Percentiles rank a stretch among this genome's conserved stretches.
Evolutionary conservation across 306 rosid genomes (phyloP).

Genomic region (Fragaria vesca): DNA sequence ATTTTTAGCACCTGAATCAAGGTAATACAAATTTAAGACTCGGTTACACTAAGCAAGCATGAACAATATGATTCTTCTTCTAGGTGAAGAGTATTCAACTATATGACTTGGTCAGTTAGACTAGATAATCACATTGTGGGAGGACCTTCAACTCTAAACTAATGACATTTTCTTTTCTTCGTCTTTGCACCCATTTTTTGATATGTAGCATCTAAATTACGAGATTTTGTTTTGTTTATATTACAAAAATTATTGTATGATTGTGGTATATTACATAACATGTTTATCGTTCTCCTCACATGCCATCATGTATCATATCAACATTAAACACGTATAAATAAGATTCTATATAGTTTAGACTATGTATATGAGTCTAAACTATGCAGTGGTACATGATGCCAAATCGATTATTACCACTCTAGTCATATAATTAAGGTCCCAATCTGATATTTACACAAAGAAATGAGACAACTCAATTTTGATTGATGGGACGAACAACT

Average conservation of each 20-base stretch:
- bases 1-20: slow-evolving; percentile 21
- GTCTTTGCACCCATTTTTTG: too few relatives aligned
- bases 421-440: neutral
- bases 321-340: too few relatives aligned
- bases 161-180: too few relatives aligned
- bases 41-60: neutral
- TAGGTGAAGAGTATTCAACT: neutral
- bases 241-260: too few relatives aligned
- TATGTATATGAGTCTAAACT: too few relatives aligned
- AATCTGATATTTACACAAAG: neutral
- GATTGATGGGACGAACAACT: slow-evolving; percentile 13
- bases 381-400: neutral
- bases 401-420: neutral
- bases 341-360: too few relatives aligned
- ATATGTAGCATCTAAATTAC: too few relatives aligned
- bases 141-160: too few relatives aligned
- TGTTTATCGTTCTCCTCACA: neutral
- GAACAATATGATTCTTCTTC: neutral
- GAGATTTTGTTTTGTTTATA: neutral
- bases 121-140: too few relatives aligned
- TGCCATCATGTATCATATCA: too few relatives aligned
- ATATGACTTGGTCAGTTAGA: too few relatives aligned
- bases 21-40: slow-evolving; percentile 1
- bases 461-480: neutral
- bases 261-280: too few relatives aligned